Base-by-base conservation (phyloP, 805 yeast species). In the Lachancea nothofagi region DNA sequence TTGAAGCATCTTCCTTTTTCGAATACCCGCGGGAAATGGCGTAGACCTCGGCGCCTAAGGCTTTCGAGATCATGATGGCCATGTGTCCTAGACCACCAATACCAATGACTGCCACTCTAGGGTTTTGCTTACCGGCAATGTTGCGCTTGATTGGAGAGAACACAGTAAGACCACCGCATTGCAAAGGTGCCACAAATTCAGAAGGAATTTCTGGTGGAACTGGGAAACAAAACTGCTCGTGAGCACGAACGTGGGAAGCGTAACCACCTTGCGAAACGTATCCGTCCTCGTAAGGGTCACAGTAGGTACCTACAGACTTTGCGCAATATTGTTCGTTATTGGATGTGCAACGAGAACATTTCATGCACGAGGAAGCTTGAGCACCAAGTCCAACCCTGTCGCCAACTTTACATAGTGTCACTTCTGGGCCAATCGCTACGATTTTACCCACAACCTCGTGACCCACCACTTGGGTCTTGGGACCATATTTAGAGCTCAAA, bases 301-400 rank as follows among this genome's bases (percentile, higher is more conserved):
- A 65, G 62, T 80, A 83, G 17, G 90, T 82, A 36, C 65, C 61
- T 33, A 70, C 69, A 12, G 48, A 34, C 10, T 67, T 55, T 9
- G 57, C 34, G 65, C 94, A 83, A 66, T 74, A 75, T 47, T 64
- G 70, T 49, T 80, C 82, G 55, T 78, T 71, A 49, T 67, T 70
- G 27, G 54, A 46, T 17, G 67, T 57, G 69, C 88, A 85, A 53
- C 77, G 68, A 34, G 67, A 53, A 64, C 94, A 85, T 12, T 72
- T 64, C 40, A 69, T 60, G 65, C 94, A 84, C 27, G 83, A 66
- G 42, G 64, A 66, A 19, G 71, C 67, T 54, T 75, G 79, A 19
- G 93, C 90, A 50, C 95, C 95, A 36, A 83, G 72, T 40, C 90
- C 95, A 20, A 83, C 93, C 48, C 86, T 69, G 48, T 85, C 80